Evolutionary conservation across 371 early-diverging fungal genomes (phyloP), one percentile per base, ranked within the genome.

Genomic region (Batrachochytrium dendrobatidis): DNA sequence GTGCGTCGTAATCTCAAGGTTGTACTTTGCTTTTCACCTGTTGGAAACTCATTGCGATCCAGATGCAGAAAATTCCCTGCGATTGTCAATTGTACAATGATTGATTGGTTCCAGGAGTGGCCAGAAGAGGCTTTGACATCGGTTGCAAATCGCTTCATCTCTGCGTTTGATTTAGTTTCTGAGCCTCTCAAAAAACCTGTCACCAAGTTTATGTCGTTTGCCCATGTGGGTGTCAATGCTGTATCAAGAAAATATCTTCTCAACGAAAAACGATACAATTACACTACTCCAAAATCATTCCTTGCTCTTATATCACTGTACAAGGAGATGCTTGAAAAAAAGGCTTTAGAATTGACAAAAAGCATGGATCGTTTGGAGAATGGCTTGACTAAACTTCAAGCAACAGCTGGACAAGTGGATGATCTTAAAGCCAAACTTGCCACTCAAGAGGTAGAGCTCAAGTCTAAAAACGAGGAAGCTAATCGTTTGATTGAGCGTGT

Each of bases 61-160:
- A 59, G 82, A 12, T 79, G 81, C 67, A 56, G 82, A 35, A 83
- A 80, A 62, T 83, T 83, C 71, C 83, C 83, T 0, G 81, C 80
- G 5, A 76, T 83, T 50, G 79, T 81, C 28, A 83, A 80, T 63
- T 71, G 74, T 55, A 83, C 81, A 2, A 74, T 72, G 63, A 81
- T 83, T 54, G 81, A 83, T 66, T 81, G 83, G 83, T 83, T 83
- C 76, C 75, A 75, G 34, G 76, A 77, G 54, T 82, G 80, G 80
- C 83, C 80, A 5, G 75, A 80, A 34, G 81, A 83, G 56, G 83
- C 83, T 7, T 62, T 83, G 54, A 65, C 60, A 46, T 77, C 80
- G 60, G 83, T 83, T 18, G 82, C 82, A 1, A 74, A 68, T 10
- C 56, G 82, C 25, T 81, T 83, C 60, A 75, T 83, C 48, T 66